Base-by-base conservation (phyloP, 2,329 filamentous ascomycete species). In the Elsinoe ampelina region DNA sequence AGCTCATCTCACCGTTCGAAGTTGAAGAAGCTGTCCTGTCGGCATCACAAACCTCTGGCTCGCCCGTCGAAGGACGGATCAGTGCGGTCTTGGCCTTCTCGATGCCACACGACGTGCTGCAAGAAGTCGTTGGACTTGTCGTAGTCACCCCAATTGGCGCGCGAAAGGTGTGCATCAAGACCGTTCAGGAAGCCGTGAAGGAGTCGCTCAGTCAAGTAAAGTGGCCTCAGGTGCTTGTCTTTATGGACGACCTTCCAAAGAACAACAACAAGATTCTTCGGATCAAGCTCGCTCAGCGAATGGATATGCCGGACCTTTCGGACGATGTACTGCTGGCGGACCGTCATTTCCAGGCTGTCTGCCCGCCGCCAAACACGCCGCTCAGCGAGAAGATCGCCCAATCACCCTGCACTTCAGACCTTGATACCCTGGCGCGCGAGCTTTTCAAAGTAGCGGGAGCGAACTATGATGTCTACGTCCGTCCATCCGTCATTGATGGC, bases 201-300 rank as follows among this genome's bases (percentile, higher is more conserved):
- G 70, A 70, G 0, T 73, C 74, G 0, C 67, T 82, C 11, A 77
- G 79, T 54, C 74, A 77, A 58, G 75, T 73, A 8, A 82, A 82
- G 61, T 76, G 76, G 71, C 80, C 79, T 0, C 69, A 71, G 0
- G 58, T 80, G 30, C 66, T 81, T 15, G 72, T 76, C 0, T 81
- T 80, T 64, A 81, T 82, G 79, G 71, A 80, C 30, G 74, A 74
- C 39, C 77, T 80, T 1, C 80, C 77, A 58, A 76, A 72, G 35
- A 81, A 81, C 66, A 80, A 80, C 69, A 80, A 80, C 69, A 82
- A 82, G 61, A 69, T 81, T n/a, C 67, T 81, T 19, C 74, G 80
- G 2, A 79, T 81, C 62, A 75, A 72, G 60, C 67, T 82, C 3
- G 74, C 71, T 0, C 71, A 80, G 56, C 71, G 79, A 2, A 66